Evolutionary conservation across 23 red algal species (phyloP).

Genomic region (Pyropia haitanensis): DNA sequence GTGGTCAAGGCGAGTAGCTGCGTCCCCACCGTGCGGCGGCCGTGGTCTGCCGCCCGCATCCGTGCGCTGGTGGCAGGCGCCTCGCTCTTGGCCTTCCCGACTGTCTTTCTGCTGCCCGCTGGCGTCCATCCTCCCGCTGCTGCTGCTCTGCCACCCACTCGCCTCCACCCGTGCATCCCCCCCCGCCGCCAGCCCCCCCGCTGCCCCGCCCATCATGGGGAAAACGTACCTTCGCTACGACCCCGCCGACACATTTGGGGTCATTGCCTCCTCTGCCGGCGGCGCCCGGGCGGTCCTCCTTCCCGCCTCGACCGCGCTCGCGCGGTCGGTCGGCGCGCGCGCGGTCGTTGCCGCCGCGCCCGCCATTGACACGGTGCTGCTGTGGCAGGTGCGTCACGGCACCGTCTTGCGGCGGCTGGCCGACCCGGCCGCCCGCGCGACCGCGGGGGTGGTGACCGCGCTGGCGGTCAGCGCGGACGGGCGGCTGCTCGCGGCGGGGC

Average conservation of each 20-base stretch:
- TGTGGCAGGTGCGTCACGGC: conserved; percentile 51
- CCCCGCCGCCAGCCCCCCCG: no score
- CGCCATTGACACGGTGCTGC: conserved; percentile 38
- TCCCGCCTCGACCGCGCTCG: neutral
- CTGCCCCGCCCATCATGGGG: conserved; percentile 14
- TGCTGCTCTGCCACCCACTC: no score
- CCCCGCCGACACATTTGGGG: conserved; percentile 33
- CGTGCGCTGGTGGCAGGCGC: no score
- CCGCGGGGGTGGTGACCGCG: conserved; percentile 25
- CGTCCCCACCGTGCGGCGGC: no score
- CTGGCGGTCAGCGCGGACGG: conserved; percentile 14
- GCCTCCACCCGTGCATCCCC: no score
- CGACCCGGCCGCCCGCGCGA: conserved; percentile 11
- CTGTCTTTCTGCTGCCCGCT: no score
- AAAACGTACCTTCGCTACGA: conserved; percentile 66
- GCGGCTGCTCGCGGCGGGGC: conserved; percentile 38
- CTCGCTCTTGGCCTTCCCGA: no score
- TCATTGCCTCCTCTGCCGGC: conserved; percentile 23
- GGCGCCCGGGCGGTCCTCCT: conserved; percentile 4
- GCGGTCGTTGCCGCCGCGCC: conserved; percentile 17
- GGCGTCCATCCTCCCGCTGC: no score
- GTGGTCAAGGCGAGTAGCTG: no score
- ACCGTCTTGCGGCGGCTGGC: conserved; percentile 23
- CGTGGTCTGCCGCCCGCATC: no score
- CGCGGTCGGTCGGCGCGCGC: neutral